Evolutionary conservation across 306 rosid species (phyloP).

Genomic region (Gillenia trifoliata): DNA sequence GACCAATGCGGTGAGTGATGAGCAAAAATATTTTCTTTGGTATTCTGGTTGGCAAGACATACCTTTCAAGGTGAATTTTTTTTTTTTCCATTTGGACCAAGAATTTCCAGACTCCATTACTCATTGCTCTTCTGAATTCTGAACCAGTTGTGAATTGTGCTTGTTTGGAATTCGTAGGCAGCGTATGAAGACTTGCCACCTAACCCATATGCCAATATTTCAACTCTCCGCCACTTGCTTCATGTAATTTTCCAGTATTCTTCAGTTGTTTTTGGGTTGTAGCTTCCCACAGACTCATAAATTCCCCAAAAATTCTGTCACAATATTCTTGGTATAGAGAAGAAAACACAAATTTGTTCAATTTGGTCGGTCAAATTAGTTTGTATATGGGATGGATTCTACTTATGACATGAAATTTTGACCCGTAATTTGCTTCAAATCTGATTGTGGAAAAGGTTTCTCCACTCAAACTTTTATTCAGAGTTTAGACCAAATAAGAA

Average conservation of each 20-base stretch:
- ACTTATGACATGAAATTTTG: neutral
- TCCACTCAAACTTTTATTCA: neutral
- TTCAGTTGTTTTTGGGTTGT: neutral
- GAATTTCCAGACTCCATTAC: neutral
- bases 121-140: neutral
- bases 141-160: neutral
- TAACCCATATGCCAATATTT: neutral
- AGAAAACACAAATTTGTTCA: neutral
- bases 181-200: neutral
- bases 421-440: neutral
- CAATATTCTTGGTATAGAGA: neutral
- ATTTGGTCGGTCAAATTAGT: neutral
- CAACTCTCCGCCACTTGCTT: neutral
- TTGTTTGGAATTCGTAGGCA: neutral
- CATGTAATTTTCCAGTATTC: neutral
- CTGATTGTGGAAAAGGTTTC: neutral
- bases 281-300: neutral
- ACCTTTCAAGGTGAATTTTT: neutral
- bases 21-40: too few species aligned
- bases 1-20: neutral
- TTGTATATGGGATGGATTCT: neutral
- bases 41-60: neutral
- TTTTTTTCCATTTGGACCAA: neutral
- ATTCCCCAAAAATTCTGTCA: neutral
- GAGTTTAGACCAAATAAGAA: neutral